Evolutionary conservation across 2,329 filamentous ascomycete species (phyloP), one percentile per base, ranked within the genome.

Genomic region (Ophiocordyceps unilateralis): DNA sequence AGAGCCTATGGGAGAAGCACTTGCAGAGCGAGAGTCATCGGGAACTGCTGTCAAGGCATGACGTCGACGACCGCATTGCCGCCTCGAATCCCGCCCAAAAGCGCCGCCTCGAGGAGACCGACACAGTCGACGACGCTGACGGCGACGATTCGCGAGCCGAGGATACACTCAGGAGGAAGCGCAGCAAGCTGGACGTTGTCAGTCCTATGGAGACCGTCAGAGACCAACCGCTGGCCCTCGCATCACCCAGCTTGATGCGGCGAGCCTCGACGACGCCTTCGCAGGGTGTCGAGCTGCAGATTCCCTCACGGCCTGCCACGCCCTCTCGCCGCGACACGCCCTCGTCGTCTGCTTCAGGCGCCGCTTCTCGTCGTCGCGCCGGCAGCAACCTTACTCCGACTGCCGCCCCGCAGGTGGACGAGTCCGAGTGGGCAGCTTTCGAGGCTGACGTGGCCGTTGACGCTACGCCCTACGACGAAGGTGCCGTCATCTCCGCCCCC

Each of bases 341-440:
- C 5, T 61, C 65, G 7, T 58, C 58, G 6, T 67, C 65, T 9
- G 68, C 65, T 2, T 63, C 56, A 0, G 56, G 53, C 44, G 47
- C 45, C 9, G 47, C 46, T 47, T 1, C 43, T 36, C 21, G 37
- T 19, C 32, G 57, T 1, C 57, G 50, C 24, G 49, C 47, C 40
- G 55, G 46, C 40, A 49, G 46, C 23, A 43, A 54, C 39, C 19
- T 39, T 3, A 39, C 26, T 43, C 47, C 24, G 39, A 42, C 37
- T 45, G 51, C 11, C 37, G 50, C n/a, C 44, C 49, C 49, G 17
- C 49, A 56, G 8, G 63, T 68, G 9, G 77, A 88, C 55, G 84
- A 93, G 54, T 76, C 80, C 43, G 83, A 91, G 60, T 91, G 83
- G 83, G 81, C 83, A 2, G 83, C 84, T 9, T 93, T 93, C 55